phyloP scores from a whole-genome alignment of 176 grass and related monocot species.

The Musa acuminata region DNA sequence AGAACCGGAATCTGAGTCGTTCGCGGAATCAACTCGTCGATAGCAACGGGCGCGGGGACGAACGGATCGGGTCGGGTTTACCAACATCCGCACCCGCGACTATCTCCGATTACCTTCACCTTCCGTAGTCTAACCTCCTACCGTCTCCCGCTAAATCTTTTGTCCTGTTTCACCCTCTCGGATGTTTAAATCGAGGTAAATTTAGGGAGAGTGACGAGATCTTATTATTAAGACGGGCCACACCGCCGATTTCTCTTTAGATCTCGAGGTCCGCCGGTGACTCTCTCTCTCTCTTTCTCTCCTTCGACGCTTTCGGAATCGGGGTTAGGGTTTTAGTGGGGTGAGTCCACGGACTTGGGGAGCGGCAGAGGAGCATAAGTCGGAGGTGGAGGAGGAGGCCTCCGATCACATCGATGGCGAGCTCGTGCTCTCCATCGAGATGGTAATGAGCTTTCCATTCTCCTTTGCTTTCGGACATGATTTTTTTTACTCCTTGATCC shows the following conservation, averaged over 20 bases:
- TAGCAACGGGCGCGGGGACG: too few relatives aligned
- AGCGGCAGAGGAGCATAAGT: conserved; percentile 5
- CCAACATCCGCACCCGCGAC: too few relatives aligned
- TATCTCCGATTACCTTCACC: too few relatives aligned
- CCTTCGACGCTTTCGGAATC: neutral
- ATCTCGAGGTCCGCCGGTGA: neutral
- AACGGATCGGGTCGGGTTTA: too few relatives aligned
- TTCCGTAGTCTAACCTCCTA: too few relatives aligned
- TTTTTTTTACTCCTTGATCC: too few relatives aligned
- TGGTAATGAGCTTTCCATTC: neutral
- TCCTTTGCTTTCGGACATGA: too few relatives aligned
- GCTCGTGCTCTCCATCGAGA: conserved; percentile 15
- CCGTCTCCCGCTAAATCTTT: too few relatives aligned
- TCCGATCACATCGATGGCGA: conserved; percentile 10
- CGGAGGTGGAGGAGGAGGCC: conserved; percentile 11
- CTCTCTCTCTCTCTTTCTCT: neutral
- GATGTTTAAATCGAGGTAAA: neutral
- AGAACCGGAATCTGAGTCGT: too few relatives aligned
- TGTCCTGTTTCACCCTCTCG: too few relatives aligned
- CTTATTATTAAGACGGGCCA: neutral
- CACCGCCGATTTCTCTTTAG: neutral
- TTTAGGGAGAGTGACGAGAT: neutral
- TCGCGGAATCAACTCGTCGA: too few relatives aligned
- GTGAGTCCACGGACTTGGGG: neutral
- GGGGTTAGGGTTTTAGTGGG: neutral